These are phyloP conservation scores for Trametes cinnabarina DNA, from an alignment of 768 basidiomycete genomes.

Conservation along the genomic window DNA sequence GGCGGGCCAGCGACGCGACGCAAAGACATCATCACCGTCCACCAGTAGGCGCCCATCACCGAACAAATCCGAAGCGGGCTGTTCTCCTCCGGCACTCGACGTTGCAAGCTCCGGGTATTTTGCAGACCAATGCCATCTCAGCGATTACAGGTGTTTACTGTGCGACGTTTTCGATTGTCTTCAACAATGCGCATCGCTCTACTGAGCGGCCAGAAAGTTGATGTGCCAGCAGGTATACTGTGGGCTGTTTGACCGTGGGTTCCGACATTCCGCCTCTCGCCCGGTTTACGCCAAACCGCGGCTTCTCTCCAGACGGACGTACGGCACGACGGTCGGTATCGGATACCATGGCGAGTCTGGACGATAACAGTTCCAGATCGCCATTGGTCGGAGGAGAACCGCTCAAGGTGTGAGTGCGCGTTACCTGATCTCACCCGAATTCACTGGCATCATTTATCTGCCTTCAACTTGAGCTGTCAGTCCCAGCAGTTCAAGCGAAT, in stretches of 20 bases:
- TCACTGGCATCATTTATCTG: no score
- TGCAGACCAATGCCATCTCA: conserved; percentile 7
- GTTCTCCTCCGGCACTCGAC: neutral
- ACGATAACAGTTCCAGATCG: no score
- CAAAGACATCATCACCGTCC: conserved; percentile 15
- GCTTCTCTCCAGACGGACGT: neutral
- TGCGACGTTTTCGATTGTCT: no score
- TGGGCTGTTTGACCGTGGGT: no score
- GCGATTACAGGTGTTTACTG: conserved; percentile 1
- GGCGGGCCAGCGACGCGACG: conserved; percentile 18
- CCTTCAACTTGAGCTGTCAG: no score
- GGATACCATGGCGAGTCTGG: neutral
- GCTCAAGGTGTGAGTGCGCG: no score
- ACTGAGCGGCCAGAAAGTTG: no score
- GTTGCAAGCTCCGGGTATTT: neutral
- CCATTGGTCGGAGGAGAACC: no score
- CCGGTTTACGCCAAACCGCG: neutral
- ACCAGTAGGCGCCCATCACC: conserved; percentile 17
- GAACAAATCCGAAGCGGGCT: conserved; percentile 17
- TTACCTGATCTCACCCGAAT: no score
- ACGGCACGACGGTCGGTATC: neutral
- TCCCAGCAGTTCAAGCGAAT: no score
- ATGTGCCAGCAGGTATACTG: no score
- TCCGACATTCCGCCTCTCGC: conserved; percentile 2
- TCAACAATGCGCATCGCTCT: no score